Base-by-base conservation (phyloP, 192 early-diverging fungal species). In the Coemansia javaensis region DNA sequence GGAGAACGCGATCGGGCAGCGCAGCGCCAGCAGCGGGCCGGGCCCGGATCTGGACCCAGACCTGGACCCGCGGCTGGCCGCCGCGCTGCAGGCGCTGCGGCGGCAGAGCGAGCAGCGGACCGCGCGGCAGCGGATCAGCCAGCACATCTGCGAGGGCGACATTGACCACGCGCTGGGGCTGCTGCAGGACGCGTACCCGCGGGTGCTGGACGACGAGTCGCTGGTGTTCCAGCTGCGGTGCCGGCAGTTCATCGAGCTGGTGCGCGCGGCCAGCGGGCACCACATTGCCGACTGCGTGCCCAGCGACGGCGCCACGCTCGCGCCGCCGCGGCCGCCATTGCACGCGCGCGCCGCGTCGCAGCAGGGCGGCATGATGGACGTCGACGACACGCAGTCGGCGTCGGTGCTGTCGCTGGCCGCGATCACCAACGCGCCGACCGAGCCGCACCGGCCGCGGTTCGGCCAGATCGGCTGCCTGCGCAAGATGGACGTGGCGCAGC, bases 231-330 rank as follows among this genome's bases (percentile, higher is more conserved):
- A 80, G 42, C 79, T 98, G 25, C 73, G 82, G 17, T 92, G 93
- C 56, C 84, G 80, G 33, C 81, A 89, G 56, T 96, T 94, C 62
- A 79, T 96, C 15, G 90, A 97, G 77, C 78, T 93, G 73, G 82
- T 96, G 16, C 56, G 68, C 0, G 49, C 47, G 16, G 62, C 66
- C 18, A 69, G 43, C 32, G 63, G 66, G 14, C 32, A 47, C 8
- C 57, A 51, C 34, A 69, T 68, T 39, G 61, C 52, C 1, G 52
- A 54, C 37, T 47, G 57, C 44, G 51, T 69, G 21, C 60, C 61
- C 37, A 58, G 39, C 35, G 66, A 67, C 44, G 60, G 56, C 58
- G 36, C 40, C 43, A 38, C 53, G 38, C 44, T 64, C 15, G 27
- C 52, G 12, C 17, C 41, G 35, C 56, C 71, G 14, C 49, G n/a